Evolutionary conservation across 192 early-diverging fungal genomes (phyloP).

Genomic region (Linnemannia hyalina): DNA sequence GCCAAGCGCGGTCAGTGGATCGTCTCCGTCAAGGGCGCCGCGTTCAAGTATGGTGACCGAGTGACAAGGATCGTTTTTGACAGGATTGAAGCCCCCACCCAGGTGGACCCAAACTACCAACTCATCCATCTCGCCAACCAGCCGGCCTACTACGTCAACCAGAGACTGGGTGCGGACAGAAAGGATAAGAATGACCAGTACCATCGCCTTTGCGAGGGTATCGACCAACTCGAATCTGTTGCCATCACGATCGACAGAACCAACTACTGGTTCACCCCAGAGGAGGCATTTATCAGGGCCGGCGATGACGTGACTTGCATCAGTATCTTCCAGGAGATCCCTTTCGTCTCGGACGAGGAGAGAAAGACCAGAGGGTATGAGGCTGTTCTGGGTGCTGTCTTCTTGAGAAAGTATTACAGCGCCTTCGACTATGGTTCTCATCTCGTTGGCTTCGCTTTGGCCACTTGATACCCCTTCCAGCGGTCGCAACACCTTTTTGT

Average conservation of each 20-base stretch:
- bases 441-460: background rate
- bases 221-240: background rate
- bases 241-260: background rate
- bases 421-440: background rate
- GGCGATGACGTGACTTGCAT: background rate
- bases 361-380: background rate
- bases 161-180: background rate
- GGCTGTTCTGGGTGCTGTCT: background rate
- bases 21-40: background rate
- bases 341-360: background rate
- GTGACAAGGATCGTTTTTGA: background rate
- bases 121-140: background rate
- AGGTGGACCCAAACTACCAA: background rate
- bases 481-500: background rate
- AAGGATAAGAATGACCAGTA: background rate
- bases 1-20: background rate
- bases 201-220: background rate
- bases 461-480: background rate
- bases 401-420: constrained; percentile 5
- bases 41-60: background rate
- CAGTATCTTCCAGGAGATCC: background rate
- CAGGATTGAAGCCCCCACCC: background rate
- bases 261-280: background rate
- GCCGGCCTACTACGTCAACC: background rate
- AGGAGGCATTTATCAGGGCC: background rate